Percentiles rank a stretch among this genome's conserved stretches.
Conservation (phyloP, 176 grass and related monocot species). For the Metroxylon sagu region DNA sequence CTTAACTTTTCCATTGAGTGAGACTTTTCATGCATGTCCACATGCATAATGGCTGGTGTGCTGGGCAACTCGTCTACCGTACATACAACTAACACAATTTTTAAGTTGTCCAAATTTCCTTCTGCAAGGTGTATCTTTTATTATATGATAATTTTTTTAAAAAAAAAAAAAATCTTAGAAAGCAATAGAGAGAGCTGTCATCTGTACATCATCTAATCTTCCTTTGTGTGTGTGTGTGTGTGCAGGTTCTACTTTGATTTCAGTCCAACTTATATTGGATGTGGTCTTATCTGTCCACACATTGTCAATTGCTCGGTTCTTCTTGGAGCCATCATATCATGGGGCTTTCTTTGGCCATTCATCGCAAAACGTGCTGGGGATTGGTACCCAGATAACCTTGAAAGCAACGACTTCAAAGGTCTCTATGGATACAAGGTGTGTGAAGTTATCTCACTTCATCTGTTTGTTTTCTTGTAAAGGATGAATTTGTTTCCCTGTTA, state of each 20-base stretch:
- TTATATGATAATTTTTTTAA: no score
- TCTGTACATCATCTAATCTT: constrained; percentile 1
- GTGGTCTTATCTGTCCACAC: constrained; percentile 83
- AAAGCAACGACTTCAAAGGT: constrained; percentile 78
- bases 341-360: constrained; percentile 88
- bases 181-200: no score
- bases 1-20: no score
- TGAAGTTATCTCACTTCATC: neutral
- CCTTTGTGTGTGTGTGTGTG: neutral
- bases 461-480: no score
- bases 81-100: no score
- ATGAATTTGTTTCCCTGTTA: no score
- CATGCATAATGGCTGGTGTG: no score
- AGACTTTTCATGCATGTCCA: no score
- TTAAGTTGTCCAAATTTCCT: no score
- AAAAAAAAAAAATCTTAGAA: no score
- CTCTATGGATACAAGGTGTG: constrained; percentile 86
- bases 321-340: constrained; percentile 79
- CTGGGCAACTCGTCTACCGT: no score
- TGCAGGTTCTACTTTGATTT: constrained; percentile 98
- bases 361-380: constrained; percentile 62
- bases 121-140: no score
- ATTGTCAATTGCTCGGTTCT: constrained; percentile 90
- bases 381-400: constrained; percentile 78
- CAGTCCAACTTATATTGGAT: constrained; percentile 84